Base-by-base conservation (phyloP, 2,329 filamentous ascomycete genomes). In the Cytospora schulzeri region DNA sequence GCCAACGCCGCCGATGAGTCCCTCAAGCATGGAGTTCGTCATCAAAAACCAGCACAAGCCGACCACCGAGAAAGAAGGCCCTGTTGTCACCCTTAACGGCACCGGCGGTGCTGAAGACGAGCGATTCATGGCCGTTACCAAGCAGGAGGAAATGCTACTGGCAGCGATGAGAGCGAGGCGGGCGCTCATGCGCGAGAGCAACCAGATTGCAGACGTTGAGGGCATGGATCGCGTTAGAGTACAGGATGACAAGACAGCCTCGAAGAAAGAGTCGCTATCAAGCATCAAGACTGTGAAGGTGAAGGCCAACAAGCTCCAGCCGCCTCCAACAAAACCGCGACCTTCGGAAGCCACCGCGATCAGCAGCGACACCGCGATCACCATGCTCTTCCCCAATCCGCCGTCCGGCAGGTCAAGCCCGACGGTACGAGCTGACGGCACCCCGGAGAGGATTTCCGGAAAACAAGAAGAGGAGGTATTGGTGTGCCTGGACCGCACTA, bases 61-160 rank as follows among this genome's bases (percentile, higher is more conserved):
- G 0, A 53, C 63, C 15, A 50, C 57, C 5, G 58, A 58, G 11
- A 60, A 54, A 26, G 73, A 74, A 19, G 71, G 74, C 19, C 79
- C 79, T 0, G 71, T 77, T 11, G 71, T 70, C n/a, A 75, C 73
- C 33, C 62, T 67, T 14, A 66, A 62, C 29, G 62, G 65, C 8
- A 50, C 62, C 19, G 65, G 60, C 24, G 33, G 73, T 54, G 66
- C 66, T 28, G 70, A 72, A 54, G 76, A 76, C 51, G 76, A 75
- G 17, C 80, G 84, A 1, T 76, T 86, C 62, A 86, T 87, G 80
- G 82, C 83, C 1, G 83, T 87, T 22, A 86, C 84, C 0, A 79
- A 77, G 4, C 83, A 86, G 66, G 85, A 87, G 66, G 83, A 87
- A 72, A 81, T 85, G 78, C 76, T 87, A 0, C 76, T 87, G 4